Conservation (phyloP, 768 basidiomycete species). For the Mycena alexandri region DNA sequence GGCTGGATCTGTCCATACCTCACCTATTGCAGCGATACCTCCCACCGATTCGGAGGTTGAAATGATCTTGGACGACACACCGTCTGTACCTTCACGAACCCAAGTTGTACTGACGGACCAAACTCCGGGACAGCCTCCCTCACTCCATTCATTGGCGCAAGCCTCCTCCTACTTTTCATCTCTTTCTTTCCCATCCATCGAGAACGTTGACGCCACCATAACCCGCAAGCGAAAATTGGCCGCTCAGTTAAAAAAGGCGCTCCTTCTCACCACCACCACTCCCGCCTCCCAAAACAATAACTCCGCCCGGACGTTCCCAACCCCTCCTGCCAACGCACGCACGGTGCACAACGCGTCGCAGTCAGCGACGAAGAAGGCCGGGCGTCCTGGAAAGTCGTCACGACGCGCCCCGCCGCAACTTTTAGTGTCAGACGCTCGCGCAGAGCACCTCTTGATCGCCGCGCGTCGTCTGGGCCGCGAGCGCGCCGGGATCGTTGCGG, state of each 20-base stretch:
- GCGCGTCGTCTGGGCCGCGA: slow-evolving; percentile 77
- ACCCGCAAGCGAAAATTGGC: slow-evolving; percentile 42
- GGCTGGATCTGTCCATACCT: slow-evolving; percentile 19
- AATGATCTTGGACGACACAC: slow-evolving; percentile 2
- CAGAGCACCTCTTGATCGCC: slow-evolving; percentile 78
- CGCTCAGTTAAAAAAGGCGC: slow-evolving; percentile 37
- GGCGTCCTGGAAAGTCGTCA: slow-evolving; percentile 40
- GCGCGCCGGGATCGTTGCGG: slow-evolving; percentile 68
- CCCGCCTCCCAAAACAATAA: slow-evolving; percentile 10
- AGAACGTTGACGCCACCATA: slow-evolving; percentile 38
- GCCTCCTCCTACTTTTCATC: slow-evolving; percentile 42
- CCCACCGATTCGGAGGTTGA: slow-evolving; percentile 38
- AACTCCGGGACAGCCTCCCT: slow-evolving; percentile 11
- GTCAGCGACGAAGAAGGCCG: slow-evolving; percentile 24
- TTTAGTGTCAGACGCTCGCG: slow-evolving; percentile 71
- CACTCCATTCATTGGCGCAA: slow-evolving; percentile 33
- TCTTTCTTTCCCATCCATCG: slow-evolving; percentile 44
- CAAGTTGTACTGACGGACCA: too few relatives aligned
- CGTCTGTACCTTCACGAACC: background rate
- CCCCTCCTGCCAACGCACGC: slow-evolving; percentile 22
- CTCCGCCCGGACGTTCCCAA: slow-evolving; percentile 3
- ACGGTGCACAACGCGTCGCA: slow-evolving; percentile 32
- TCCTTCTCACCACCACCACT: slow-evolving; percentile 30
- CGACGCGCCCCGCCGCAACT: slow-evolving; percentile 45
- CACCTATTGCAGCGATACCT: slow-evolving; percentile 11